Conservation (phyloP, 345 rosid genomes). For the Durio zibethinus region DNA sequence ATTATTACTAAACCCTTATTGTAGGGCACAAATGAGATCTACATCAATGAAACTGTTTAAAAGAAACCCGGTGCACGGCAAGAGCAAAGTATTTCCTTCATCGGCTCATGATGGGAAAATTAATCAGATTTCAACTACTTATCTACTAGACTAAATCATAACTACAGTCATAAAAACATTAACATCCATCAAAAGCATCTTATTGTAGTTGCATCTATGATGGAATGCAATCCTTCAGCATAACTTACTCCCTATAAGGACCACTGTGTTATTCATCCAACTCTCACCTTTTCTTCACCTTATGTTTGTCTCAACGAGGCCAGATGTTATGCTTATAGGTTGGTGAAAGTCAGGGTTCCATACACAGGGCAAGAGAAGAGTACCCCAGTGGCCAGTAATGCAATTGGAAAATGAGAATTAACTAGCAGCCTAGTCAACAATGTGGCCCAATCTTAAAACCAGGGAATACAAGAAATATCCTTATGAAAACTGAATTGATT, state of each 20-base stretch:
- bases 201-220: neutral
- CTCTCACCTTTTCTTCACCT: neutral
- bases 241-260: neutral
- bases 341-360: neutral
- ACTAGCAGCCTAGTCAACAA: neutral
- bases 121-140: neutral
- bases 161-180: neutral
- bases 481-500: neutral
- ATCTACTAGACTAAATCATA: neutral
- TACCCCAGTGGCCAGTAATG: neutral
- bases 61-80: neutral
- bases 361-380: neutral
- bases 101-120: neutral
- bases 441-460: neutral
- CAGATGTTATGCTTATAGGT: neutral
- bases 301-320: neutral
- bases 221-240: neutral
- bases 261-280: neutral
- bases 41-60: neutral
- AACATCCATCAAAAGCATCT: neutral
- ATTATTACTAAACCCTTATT: neutral
- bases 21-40: neutral
- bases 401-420: neutral
- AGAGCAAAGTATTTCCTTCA: neutral
- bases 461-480: neutral